Conservation (phyloP, 352 stramenopile species). For the Chrysophaeum taylorii region DNA sequence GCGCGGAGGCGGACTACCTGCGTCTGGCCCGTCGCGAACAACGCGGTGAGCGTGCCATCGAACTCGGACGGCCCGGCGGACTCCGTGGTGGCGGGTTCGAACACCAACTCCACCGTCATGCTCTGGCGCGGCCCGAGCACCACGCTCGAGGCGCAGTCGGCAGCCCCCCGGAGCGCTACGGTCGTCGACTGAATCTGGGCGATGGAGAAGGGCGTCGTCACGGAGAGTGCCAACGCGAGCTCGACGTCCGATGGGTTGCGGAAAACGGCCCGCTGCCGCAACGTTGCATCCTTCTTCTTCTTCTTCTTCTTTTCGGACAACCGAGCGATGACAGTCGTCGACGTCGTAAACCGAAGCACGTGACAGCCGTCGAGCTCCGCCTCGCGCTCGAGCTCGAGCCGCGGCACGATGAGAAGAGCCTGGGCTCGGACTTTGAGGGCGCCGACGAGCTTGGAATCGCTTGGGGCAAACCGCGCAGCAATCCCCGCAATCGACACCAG, state of each 20-base stretch:
- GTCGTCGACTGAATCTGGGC: constrained; percentile 12
- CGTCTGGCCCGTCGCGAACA: constrained; percentile 20
- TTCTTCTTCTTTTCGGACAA: no score
- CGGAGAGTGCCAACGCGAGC: background rate
- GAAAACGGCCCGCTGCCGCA: background rate
- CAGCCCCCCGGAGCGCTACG: background rate
- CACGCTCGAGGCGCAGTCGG: background rate
- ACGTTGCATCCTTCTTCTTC: constrained; percentile 8
- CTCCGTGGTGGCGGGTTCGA: background rate
- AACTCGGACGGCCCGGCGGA: constrained; percentile 13
- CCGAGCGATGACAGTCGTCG: no score
- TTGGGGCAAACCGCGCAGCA: no score
- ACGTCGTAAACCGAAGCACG: constrained; percentile 13
- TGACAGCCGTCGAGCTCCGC: constrained; percentile 3
- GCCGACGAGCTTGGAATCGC: background rate
- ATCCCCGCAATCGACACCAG: constrained; percentile 5
- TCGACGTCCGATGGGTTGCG: background rate
- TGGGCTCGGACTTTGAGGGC: constrained; percentile 13
- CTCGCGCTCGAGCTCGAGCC: constrained; percentile 20
- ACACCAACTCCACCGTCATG: constrained; percentile 12
- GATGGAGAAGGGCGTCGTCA: background rate
- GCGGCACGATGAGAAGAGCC: background rate
- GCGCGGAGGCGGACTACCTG: constrained; percentile 18
- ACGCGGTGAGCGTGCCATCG: constrained; percentile 14
- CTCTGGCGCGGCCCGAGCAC: constrained; percentile 4